A percentile compares a stretch with the other conserved stretches of the same genome.
Evolutionary conservation across 192 early-diverging fungal species (phyloP).

Genomic region (Chytriomyces hyalinus): DNA sequence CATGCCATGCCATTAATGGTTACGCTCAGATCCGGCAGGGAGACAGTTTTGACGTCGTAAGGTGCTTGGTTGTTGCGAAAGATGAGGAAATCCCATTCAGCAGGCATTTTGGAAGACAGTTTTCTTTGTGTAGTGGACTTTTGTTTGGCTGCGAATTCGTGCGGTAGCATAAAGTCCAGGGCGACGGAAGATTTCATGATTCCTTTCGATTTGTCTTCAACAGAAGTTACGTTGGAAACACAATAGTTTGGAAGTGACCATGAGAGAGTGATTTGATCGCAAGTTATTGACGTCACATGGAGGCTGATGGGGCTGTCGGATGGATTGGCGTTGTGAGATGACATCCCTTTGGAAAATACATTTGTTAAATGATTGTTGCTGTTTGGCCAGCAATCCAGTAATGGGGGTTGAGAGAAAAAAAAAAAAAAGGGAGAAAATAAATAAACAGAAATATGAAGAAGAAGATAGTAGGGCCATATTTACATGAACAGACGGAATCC

Average conservation of each 20-base stretch:
- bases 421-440: no score
- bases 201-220: not conserved
- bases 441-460: no score
- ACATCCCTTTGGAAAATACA: no score
- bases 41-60: not conserved
- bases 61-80: not conserved
- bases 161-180: not conserved
- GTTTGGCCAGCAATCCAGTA: no score
- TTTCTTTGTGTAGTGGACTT: conserved; percentile 3
- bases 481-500: no score
- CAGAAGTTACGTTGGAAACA: conserved; percentile 8
- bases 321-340: no score
- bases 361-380: no score
- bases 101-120: not conserved
- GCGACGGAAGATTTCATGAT: conserved; percentile 5
- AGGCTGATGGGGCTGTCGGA: not conserved
- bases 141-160: conserved; percentile 4
- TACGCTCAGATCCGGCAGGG: conserved; percentile 10
- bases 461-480: no score
- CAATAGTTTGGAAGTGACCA: conserved; percentile 16
- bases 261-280: conserved; percentile 14
- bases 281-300: not conserved
- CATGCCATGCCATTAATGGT: conserved; percentile 5
- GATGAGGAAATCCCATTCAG: conserved; percentile 31
- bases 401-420: no score